phyloP scores from a whole-genome alignment of 139 green algal genomes.

The Edaphochlamys debaryana region DNA sequence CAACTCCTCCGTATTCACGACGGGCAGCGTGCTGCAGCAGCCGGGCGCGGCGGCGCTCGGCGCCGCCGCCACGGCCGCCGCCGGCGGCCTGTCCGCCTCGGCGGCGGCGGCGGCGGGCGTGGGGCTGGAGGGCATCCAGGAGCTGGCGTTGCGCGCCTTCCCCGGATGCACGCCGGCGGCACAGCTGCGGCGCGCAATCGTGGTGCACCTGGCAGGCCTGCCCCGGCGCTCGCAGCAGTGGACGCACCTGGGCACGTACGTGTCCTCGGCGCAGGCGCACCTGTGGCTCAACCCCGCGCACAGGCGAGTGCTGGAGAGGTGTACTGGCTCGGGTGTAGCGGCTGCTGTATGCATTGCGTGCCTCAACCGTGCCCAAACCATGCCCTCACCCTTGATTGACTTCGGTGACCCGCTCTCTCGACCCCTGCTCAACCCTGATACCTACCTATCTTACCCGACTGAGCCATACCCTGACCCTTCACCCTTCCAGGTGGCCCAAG shows the following conservation, averaged over 20 bases:
- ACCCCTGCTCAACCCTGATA: too few species aligned
- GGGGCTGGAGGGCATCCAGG: constrained; percentile 2
- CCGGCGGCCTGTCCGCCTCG: not conserved
- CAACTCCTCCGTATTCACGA: too few species aligned
- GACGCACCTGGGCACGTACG: constrained; percentile 13
- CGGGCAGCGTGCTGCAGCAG: too few species aligned
- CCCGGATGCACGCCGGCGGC: constrained; percentile 15
- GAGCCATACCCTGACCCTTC: too few species aligned
- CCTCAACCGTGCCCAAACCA: too few species aligned
- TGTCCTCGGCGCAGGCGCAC: not conserved
- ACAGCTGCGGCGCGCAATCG: constrained; percentile 20
- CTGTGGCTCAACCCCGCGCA: constrained; percentile 23
- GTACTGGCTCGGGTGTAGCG: not conserved
- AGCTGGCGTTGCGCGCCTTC: constrained; percentile 32
- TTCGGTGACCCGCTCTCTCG: too few species aligned
- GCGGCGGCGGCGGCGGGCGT: not conserved
- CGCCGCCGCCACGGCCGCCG: too few species aligned
- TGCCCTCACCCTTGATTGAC: too few species aligned
- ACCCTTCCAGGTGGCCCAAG: constrained; percentile 36
- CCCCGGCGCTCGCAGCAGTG: constrained; percentile 18
- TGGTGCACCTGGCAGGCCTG: constrained; percentile 4
- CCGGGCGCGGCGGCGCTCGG: too few species aligned
- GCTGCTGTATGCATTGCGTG: not conserved
- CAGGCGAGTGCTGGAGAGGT: constrained; percentile 1
- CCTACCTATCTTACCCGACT: too few species aligned